phyloP scores from a whole-genome alignment of 345 rosid genomes.

The Trapa incisa region DNA sequence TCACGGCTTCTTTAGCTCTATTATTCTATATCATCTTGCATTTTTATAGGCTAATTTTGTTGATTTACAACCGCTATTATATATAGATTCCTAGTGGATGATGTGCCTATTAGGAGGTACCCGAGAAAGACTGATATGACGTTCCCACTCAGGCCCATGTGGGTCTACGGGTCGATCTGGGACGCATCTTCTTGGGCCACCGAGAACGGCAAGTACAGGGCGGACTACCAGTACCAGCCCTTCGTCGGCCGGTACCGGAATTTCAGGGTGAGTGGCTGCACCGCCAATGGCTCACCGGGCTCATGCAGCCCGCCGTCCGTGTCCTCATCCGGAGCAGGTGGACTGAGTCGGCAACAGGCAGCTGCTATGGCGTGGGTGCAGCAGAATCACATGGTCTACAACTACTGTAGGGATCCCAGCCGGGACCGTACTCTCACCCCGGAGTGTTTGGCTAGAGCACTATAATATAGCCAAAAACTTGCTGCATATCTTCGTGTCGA shows the following conservation, averaged over 20 bases:
- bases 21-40: no score
- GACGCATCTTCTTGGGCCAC: constrained; percentile 98
- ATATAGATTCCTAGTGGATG: constrained; percentile 69
- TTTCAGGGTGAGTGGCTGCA: constrained; percentile 59
- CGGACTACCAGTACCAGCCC: constrained; percentile 67
- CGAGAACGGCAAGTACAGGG: constrained; percentile 71
- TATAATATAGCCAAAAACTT: constrained; percentile 8
- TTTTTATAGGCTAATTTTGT: no score
- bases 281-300: constrained; percentile 10
- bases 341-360: constrained; percentile 49
- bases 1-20: no score
- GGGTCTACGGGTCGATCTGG: constrained; percentile 79
- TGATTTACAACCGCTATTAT: no score
- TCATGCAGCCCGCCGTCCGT: constrained; percentile 41
- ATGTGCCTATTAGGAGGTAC: constrained; percentile 72
- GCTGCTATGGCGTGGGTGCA: constrained; percentile 62
- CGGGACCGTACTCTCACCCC: constrained; percentile 70
- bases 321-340: constrained; percentile 25
- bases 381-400: constrained; percentile 55
- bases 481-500: no score
- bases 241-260: constrained; percentile 51
- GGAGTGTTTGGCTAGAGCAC: constrained; percentile 29
- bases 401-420: constrained; percentile 69
- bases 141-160: constrained; percentile 71
- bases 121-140: constrained; percentile 48